Percentiles rank a stretch among this genome's conserved stretches.
Conservation (phyloP, 1,139 yeast genomes). For the Blastobotrys ciferrii region DNA sequence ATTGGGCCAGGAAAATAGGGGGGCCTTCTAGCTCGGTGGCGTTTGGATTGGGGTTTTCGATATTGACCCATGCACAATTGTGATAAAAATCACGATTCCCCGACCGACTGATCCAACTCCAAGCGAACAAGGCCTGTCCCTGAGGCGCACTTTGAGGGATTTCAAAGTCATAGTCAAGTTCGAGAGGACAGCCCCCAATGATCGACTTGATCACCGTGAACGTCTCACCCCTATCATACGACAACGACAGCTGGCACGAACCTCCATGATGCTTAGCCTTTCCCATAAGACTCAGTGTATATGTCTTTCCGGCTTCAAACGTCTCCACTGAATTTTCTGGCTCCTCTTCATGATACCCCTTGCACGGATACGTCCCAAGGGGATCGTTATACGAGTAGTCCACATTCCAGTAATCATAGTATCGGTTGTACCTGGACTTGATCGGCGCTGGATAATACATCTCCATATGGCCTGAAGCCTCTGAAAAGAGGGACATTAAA, state of each 20-base stretch:
- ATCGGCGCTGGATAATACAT: slow-evolving; percentile 30
- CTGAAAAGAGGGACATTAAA: background rate
- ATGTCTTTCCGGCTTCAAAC: slow-evolving; percentile 26
- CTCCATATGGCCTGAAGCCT: slow-evolving; percentile 24
- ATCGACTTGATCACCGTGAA: slow-evolving; percentile 31
- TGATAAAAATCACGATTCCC: slow-evolving; percentile 33
- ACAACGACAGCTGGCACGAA: slow-evolving; percentile 31
- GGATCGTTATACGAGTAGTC: slow-evolving; percentile 29
- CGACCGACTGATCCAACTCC: slow-evolving; percentile 31
- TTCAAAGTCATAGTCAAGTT: slow-evolving; percentile 24
- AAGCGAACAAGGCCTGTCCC: slow-evolving; percentile 29
- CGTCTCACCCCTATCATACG: slow-evolving; percentile 30
- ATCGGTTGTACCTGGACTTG: slow-evolving; percentile 25
- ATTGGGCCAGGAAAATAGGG: slow-evolving; percentile 26
- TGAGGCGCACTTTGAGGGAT: slow-evolving; percentile 28
- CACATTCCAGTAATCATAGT: slow-evolving; percentile 16
- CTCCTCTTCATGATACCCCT: slow-evolving; percentile 25
- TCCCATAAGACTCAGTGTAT: slow-evolving; percentile 25
- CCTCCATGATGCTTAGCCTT: slow-evolving; percentile 31
- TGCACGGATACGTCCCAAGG: slow-evolving; percentile 29
- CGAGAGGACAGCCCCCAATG: slow-evolving; percentile 32
- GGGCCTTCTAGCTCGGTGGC: slow-evolving; percentile 22
- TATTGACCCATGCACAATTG: slow-evolving; percentile 33
- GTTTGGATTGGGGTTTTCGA: slow-evolving; percentile 15
- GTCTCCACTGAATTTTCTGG: slow-evolving; percentile 25